phyloP scores from a whole-genome alignment of 2,329 filamentous ascomycete genomes.

The Fusarium liriodendri region DNA sequence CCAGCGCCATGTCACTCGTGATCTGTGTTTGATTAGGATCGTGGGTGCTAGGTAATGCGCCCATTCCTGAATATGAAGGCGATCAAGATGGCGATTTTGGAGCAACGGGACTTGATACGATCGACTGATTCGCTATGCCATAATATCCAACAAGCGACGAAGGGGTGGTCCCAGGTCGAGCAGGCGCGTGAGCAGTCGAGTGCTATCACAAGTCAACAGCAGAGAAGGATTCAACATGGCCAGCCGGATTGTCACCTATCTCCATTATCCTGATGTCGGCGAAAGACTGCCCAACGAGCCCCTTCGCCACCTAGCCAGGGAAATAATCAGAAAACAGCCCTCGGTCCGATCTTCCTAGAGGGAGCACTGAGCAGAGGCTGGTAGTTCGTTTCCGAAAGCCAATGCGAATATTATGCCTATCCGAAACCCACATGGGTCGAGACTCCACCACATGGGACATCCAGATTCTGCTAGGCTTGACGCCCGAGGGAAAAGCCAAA shows the following conservation, averaged over 20 bases:
- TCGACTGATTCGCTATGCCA: not conserved
- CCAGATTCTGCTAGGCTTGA: not conserved
- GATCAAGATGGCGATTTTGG: not conserved
- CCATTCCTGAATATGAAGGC: not conserved
- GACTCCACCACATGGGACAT: not conserved
- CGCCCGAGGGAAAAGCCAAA: not conserved
- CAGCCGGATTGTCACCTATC: not conserved
- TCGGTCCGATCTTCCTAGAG: not conserved
- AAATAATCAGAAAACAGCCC: not conserved
- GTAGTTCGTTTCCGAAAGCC: not conserved
- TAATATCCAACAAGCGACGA: not conserved
- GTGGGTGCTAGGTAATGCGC: not conserved
- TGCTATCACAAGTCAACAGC: not conserved
- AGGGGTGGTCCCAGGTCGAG: not conserved
- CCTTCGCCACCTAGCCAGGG: not conserved
- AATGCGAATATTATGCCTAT: conserved; percentile 1
- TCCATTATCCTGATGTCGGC: not conserved
- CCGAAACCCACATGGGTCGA: not conserved
- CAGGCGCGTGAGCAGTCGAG: not conserved
- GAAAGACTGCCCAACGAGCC: not conserved
- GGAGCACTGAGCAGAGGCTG: not conserved
- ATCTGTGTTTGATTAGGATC: conserved; percentile 5
- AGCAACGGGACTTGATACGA: not conserved
- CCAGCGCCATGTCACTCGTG: not conserved
- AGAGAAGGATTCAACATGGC: not conserved